Percentiles rank a stretch among this genome's conserved stretches.
phyloP scores from a whole-genome alignment of 805 yeast species.

The Lachancea waltii region DNA sequence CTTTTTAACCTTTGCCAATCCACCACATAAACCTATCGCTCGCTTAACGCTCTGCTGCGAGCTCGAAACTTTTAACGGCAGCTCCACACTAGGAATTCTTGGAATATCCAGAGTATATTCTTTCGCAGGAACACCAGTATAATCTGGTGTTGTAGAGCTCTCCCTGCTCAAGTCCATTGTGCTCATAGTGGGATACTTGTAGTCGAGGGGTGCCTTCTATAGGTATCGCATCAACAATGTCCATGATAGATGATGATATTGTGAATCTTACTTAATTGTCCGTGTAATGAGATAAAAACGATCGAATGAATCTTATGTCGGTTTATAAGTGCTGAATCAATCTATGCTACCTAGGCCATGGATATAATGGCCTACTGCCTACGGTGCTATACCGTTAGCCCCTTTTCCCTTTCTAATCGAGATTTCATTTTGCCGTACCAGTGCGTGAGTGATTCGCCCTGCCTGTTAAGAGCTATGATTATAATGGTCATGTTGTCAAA shows the following conservation, averaged over 20 bases:
- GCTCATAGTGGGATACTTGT: not conserved
- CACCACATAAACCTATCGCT: slow-evolving; percentile 70
- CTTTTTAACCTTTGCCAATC: slow-evolving; percentile 35
- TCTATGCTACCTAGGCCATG: too few species aligned
- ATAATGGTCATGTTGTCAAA: slow-evolving; percentile 77
- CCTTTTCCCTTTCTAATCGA: slow-evolving; percentile 33
- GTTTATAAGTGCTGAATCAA: too few species aligned
- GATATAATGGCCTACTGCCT: too few species aligned
- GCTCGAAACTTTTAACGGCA: slow-evolving; percentile 58
- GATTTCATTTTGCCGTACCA: slow-evolving; percentile 55
- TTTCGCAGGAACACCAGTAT: slow-evolving; percentile 34
- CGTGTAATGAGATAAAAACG: too few species aligned
- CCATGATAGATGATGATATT: too few species aligned
- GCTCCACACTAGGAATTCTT: slow-evolving; percentile 65
- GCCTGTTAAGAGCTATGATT: slow-evolving; percentile 55
- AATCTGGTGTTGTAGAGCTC: not conserved
- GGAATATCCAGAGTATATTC: slow-evolving; percentile 66
- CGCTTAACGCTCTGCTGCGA: slow-evolving; percentile 41
- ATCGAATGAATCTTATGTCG: too few species aligned
- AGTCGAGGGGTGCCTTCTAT: not conserved
- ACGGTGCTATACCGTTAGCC: slow-evolving; percentile 11
- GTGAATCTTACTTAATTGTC: too few species aligned
- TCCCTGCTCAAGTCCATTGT: slow-evolving; percentile 1
- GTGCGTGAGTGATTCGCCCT: slow-evolving; percentile 38
- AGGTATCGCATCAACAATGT: not conserved